phyloP scores from a whole-genome alignment of 768 basidiomycete genomes.

The Russula earlei region DNA sequence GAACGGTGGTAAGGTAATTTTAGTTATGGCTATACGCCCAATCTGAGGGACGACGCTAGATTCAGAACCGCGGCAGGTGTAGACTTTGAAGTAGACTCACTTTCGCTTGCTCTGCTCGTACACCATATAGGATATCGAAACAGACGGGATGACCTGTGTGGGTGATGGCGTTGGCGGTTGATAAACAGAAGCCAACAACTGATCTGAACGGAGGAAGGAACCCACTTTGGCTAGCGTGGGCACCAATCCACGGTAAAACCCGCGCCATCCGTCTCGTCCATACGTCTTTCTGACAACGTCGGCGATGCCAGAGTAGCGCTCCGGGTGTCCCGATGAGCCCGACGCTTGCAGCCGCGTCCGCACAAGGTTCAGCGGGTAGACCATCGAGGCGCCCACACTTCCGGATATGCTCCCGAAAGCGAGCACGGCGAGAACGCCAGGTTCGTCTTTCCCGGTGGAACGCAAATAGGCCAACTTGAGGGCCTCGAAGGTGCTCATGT shows the following conservation, averaged over 20 bases:
- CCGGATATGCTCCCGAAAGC: conserved; percentile 91
- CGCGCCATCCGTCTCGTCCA: conserved; percentile 81
- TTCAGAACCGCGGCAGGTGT: not conserved
- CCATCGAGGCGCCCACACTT: conserved; percentile 85
- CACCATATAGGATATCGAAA: conserved; percentile 94
- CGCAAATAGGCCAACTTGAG: conserved; percentile 84
- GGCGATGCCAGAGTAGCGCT: conserved; percentile 76
- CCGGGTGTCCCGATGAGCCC: conserved; percentile 90
- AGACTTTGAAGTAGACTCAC: conserved; percentile 34
- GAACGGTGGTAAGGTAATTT: conserved; percentile 4
- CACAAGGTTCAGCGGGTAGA: conserved; percentile 87
- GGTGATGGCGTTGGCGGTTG: not conserved
- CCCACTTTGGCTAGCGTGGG: conserved; percentile 85
- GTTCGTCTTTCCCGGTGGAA: conserved; percentile 83
- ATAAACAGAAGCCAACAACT: not conserved
- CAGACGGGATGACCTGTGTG: conserved; percentile 80
- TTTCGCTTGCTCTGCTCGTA: conserved; percentile 80
- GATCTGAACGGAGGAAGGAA: not conserved
- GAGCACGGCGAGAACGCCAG: conserved; percentile 76
- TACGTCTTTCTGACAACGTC: conserved; percentile 81
- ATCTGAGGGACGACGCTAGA: not conserved
- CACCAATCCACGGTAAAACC: conserved; percentile 87
- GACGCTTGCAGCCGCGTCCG: conserved; percentile 94
- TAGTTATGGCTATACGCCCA: conserved; percentile 10
- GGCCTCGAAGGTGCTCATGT: conserved; percentile 96